phyloP scores from a whole-genome alignment of 768 basidiomycete species.

The Tulasnella sp. region DNA sequence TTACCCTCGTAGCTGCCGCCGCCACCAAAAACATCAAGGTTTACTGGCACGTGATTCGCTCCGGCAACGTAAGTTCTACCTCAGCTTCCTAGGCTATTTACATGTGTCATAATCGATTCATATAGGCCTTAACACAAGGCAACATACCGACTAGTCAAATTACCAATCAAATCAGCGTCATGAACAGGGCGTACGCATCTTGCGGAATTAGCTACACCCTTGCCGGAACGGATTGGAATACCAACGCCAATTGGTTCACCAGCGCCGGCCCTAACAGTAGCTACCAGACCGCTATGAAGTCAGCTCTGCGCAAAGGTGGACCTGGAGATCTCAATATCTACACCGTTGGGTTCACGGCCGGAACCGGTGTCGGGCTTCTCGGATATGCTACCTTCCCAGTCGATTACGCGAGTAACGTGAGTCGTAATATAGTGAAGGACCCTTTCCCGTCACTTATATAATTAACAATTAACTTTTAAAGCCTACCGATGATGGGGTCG shows the following conservation, averaged over 20 bases:
- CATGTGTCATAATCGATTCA: background rate
- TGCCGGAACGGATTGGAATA: conserved; percentile 28
- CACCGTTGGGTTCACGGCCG: conserved; percentile 31
- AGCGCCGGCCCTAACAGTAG: conserved; percentile 33
- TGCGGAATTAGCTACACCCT: conserved; percentile 30
- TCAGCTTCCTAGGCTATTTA: too few relatives aligned
- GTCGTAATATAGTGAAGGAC: background rate
- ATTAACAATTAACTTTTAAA: background rate
- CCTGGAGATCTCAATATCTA: conserved; percentile 39
- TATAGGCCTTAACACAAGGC: background rate
- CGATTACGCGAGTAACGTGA: conserved; percentile 15
- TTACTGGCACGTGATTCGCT: conserved; percentile 12
- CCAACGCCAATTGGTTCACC: conserved; percentile 33
- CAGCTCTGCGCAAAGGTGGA: conserved; percentile 37
- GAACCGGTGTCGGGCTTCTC: conserved; percentile 35
- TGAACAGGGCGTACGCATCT: conserved; percentile 30
- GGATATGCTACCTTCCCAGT: conserved; percentile 42
- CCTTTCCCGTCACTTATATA: background rate
- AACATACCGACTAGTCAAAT: conserved; percentile 29
- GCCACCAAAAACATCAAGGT: background rate
- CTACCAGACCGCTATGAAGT: conserved; percentile 40
- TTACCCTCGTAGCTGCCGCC: background rate
- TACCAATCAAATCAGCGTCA: conserved; percentile 27
- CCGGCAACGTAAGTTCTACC: conserved; percentile 2
- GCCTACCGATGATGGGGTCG: conserved; percentile 41